Percentiles rank a stretch among this genome's conserved stretches.
Evolutionary conservation across 441 rosid genomes (phyloP).

Genomic region (Populus hybrid): DNA sequence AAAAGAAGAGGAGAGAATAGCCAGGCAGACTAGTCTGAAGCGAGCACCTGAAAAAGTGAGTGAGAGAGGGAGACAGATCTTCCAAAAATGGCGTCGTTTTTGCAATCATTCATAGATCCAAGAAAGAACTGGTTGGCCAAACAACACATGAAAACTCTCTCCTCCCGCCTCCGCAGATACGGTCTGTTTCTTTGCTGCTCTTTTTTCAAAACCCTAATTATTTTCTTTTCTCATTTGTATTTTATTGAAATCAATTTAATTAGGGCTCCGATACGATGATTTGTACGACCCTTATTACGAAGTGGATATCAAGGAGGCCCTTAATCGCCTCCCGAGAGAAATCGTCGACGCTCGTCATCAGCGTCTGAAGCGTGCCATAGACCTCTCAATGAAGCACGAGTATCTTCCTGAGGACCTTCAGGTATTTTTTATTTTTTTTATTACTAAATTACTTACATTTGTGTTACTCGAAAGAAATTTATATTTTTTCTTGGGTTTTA

Average conservation of each 20-base stretch:
- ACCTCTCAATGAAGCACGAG: conserved; percentile 93
- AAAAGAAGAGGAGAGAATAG: neutral
- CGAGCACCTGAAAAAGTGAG: neutral
- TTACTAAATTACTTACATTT: neutral
- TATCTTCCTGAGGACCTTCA: conserved; percentile 74
- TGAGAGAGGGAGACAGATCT: neutral
- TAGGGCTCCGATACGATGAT: conserved; percentile 91
- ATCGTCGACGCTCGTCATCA: conserved; percentile 85
- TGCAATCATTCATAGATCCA: conserved; percentile 58
- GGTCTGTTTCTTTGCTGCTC: conserved; percentile 34
- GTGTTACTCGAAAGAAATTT: neutral
- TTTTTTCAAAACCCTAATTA: conserved; percentile 19
- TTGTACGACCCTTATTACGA: conserved; percentile 72
- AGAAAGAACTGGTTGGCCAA: conserved; percentile 76
- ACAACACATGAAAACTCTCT: conserved; percentile 64
- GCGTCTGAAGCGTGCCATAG: conserved; percentile 94
- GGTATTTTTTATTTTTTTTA: conserved; percentile 30
- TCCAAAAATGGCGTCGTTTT: conserved; percentile 47
- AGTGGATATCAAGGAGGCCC: conserved; percentile 81
- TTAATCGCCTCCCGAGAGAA: conserved; percentile 81
- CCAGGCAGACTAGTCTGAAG: neutral
- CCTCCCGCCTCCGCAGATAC: conserved; percentile 64
- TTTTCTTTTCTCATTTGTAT: neutral
- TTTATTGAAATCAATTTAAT: neutral
- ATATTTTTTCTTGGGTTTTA: neutral